Base-by-base conservation (phyloP, 345 rosid genomes). In the Acer saccharum region DNA sequence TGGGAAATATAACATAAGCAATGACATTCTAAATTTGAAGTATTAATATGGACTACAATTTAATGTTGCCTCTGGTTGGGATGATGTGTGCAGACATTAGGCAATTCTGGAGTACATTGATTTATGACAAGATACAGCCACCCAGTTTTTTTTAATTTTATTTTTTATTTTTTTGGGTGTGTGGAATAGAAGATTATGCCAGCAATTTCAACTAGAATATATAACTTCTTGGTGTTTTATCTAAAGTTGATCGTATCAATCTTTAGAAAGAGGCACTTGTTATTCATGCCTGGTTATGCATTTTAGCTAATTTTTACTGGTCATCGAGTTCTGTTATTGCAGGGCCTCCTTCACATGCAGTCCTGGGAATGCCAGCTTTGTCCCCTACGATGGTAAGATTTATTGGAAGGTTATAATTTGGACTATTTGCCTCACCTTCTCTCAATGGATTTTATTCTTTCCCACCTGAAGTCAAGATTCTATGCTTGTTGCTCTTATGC, bases 331-430 rank as follows among this genome's bases (percentile, higher is more conserved):
- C 68, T 86, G 52, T 81, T 54, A 23, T 77, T 81, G 66, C 87
- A 95, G 98, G 92, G 74, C 76, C 77, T 82, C 83, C 91, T 77
- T 39, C 91, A 14, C 95, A 95, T 79, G 73, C 83, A 10, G 87
- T 93, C 80, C 81, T 95, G 55, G 87, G 91, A 82, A 92, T 95
- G 99, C 99, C 99, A 67, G 99, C 99, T 73, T 86, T 93, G 87
- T 95, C 99, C 78, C 99, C 99, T n/a, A 91, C 98, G 68, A 95
- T 95, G 99, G 99, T 95, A 84, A 79, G 90, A 80, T 72, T 18
- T 69, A 41, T 39, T 54, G 71, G 41, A 69, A 72, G 23, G 44
- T 11, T 75, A 67, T 48, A 20, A 20, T 23, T 60, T 71, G 48
- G 21, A 68, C 43, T 1, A 11, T 52, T 71, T 68, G 27, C 62